Percentiles rank a stretch among this genome's conserved stretches.
Evolutionary conservation across 495 filamentous ascomycete species (phyloP).

Genomic region (Pyronema omphalodes): DNA sequence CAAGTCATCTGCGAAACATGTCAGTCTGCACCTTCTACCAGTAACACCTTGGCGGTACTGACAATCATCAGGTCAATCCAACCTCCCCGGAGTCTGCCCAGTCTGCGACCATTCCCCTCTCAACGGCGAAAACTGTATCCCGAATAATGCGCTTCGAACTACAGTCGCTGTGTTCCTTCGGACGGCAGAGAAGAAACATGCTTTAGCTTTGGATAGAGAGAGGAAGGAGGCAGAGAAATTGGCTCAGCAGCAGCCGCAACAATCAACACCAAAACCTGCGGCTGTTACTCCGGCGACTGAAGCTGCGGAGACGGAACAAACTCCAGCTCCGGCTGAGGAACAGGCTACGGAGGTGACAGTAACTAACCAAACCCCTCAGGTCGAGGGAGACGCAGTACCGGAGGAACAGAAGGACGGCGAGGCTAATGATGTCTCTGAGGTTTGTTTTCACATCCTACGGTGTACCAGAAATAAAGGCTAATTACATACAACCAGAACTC

Average conservation of each 20-base stretch:
- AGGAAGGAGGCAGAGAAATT: constrained; percentile 22
- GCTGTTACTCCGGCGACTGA: neutral
- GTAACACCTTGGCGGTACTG: no score
- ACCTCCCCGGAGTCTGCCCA: constrained; percentile 63
- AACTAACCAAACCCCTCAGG: neutral
- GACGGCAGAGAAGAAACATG: constrained; percentile 72
- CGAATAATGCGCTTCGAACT: constrained; percentile 69
- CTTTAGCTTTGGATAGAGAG: constrained; percentile 38
- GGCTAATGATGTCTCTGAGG: neutral
- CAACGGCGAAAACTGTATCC: constrained; percentile 65
- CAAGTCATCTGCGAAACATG: constrained; percentile 84
- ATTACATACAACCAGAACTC: neutral
- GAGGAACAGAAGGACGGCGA: neutral
- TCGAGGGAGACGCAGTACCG: neutral
- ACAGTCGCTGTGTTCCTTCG: constrained; percentile 79
- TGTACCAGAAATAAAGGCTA: neutral
- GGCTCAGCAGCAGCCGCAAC: neutral
- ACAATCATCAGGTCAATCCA: constrained; percentile 44
- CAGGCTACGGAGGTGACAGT: neutral
- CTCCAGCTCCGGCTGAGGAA: neutral
- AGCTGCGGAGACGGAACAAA: neutral
- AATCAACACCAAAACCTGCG: neutral
- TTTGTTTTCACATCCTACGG: neutral
- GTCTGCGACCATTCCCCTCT: constrained; percentile 84
- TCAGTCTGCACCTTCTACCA: constrained; percentile 29